phyloP scores from a whole-genome alignment of 768 basidiomycete species.

The Porpolomopsis calyptriformis region DNA sequence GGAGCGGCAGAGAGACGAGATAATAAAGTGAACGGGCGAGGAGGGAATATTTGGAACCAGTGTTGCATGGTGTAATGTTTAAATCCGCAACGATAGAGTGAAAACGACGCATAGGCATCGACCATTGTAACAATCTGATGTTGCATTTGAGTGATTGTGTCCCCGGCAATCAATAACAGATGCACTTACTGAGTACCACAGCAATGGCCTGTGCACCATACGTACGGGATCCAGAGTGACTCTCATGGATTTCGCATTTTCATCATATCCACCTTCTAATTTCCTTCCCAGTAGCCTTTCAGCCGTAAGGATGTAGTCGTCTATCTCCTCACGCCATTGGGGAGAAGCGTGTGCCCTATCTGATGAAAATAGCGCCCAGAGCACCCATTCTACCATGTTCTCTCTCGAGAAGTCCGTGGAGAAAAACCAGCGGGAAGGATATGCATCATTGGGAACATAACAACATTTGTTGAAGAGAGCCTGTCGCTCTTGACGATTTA shows the following conservation, averaged over 20 bases:
- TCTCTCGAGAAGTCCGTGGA: constrained; percentile 29
- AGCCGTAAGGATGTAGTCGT: constrained; percentile 32
- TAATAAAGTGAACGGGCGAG: constrained; percentile 34
- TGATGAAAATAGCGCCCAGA: constrained; percentile 51
- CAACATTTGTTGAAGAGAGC: constrained; percentile 41
- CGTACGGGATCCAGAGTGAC: constrained; percentile 47
- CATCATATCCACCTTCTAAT: constrained; percentile 31
- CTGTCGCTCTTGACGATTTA: constrained; percentile 32
- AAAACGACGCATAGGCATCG: constrained; percentile 34
- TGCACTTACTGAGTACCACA: constrained; percentile 50
- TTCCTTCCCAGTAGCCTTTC: constrained; percentile 31
- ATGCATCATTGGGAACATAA: constrained; percentile 21
- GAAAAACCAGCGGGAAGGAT: constrained; percentile 44
- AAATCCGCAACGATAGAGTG: constrained; percentile 37
- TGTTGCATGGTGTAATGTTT: constrained; percentile 34
- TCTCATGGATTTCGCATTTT: constrained; percentile 34
- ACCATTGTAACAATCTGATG: constrained; percentile 42
- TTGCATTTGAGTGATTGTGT: background rate
- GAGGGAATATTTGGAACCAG: constrained; percentile 40
- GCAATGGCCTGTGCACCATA: constrained; percentile 45
- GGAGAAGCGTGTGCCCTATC: constrained; percentile 19
- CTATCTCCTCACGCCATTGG: constrained; percentile 42
- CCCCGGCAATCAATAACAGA: background rate
- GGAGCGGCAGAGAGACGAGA: constrained; percentile 33
- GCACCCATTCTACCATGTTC: constrained; percentile 51